Evolutionary conservation across 257 asterid species (phyloP).

Genomic region (Fraxinus cuspidata): DNA sequence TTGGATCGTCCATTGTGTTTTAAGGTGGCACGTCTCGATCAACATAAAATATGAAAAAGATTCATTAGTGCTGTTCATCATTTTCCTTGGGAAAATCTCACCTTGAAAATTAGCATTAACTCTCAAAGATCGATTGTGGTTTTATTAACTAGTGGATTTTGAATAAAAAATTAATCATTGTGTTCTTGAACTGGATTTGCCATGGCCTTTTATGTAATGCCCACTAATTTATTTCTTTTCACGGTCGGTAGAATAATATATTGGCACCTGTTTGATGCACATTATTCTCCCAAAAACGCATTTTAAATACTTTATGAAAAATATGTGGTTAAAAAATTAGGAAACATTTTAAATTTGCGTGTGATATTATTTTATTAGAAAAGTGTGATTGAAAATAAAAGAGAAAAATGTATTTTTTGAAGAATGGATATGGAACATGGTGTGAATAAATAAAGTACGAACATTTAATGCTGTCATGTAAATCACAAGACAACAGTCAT

Average conservation of each 20-base stretch:
- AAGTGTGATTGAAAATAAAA: too few relatives aligned
- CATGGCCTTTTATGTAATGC: background rate
- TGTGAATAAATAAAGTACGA: background rate
- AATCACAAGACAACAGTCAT: conserved; percentile 3
- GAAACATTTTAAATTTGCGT: too few relatives aligned
- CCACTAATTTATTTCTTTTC: conserved; percentile 1
- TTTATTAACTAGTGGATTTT: background rate
- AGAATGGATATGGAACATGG: too few relatives aligned
- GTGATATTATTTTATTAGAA: too few relatives aligned
- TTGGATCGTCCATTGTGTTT: background rate
- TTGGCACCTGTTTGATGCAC: too few relatives aligned
- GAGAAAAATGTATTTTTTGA: too few relatives aligned
- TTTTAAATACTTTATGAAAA: too few relatives aligned
- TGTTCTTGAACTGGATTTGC: background rate
- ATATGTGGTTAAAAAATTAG: too few relatives aligned
- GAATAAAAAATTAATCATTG: background rate
- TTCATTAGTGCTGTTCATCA: background rate
- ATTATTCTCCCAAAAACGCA: too few relatives aligned
- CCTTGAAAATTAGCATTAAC: background rate
- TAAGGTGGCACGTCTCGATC: background rate
- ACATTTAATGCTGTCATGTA: background rate
- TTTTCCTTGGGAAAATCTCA: background rate
- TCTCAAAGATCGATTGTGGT: background rate
- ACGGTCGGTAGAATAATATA: background rate
- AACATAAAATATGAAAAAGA: background rate